Conservation (phyloP, 768 basidiomycete genomes). For the Hemileccinum impolitum region DNA sequence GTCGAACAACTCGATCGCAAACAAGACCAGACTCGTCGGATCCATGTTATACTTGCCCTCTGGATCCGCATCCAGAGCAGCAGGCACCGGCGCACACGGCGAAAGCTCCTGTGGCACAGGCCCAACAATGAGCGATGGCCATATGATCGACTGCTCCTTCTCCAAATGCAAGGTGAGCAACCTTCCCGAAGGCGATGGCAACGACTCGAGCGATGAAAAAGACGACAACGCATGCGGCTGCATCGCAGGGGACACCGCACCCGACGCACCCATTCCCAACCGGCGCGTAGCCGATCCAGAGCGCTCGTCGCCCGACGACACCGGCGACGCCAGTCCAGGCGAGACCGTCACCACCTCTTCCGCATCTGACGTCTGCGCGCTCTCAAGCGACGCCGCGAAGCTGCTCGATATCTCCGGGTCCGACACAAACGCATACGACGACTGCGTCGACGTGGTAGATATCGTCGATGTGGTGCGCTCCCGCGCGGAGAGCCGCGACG, state of each 20-base stretch:
- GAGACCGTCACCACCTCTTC: slow-evolving; percentile 59
- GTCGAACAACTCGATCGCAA: slow-evolving; percentile 68
- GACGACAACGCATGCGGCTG: slow-evolving; percentile 61
- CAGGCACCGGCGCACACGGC: slow-evolving; percentile 46
- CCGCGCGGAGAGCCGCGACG: slow-evolving; percentile 47
- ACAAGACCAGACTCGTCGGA: slow-evolving; percentile 72
- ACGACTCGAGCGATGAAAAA: slow-evolving; percentile 73
- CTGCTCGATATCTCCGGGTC: slow-evolving; percentile 83
- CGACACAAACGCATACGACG: slow-evolving; percentile 80
- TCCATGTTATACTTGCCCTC: slow-evolving; percentile 83
- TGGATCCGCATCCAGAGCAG: slow-evolving; percentile 45
- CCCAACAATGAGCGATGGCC: slow-evolving; percentile 76
- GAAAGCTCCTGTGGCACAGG: slow-evolving; percentile 65
- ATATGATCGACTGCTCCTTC: slow-evolving; percentile 75
- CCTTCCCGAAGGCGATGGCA: slow-evolving; percentile 58
- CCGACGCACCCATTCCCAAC: slow-evolving; percentile 39
- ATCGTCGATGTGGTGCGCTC: slow-evolving; percentile 74
- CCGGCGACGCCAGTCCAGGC: slow-evolving; percentile 61
- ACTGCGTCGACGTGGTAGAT: slow-evolving; percentile 73
- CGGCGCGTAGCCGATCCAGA: slow-evolving; percentile 15
- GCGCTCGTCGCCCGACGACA: slow-evolving; percentile 55
- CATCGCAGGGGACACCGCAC: slow-evolving; percentile 55
- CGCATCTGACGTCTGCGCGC: slow-evolving; percentile 65
- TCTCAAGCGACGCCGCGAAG: slow-evolving; percentile 79
- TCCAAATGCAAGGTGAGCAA: slow-evolving; percentile 78